Conservation (phyloP, 176 grass and related monocot species). For the Saccharum spontaneum region DNA sequence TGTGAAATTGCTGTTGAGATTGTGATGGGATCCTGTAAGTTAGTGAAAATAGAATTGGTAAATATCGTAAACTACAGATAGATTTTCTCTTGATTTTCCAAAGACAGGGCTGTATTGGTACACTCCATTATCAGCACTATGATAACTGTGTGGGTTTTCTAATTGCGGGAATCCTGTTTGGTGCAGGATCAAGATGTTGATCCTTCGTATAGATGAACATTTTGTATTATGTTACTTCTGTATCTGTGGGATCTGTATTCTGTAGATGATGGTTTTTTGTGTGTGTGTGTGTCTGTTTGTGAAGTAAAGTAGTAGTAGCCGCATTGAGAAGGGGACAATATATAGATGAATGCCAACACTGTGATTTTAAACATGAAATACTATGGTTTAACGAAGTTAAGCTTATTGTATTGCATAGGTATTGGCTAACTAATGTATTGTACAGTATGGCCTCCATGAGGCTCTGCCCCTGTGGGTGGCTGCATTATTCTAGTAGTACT, state of each 20-base stretch:
- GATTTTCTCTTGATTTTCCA: not conserved
- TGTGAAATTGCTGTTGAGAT: not conserved
- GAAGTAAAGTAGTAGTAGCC: not conserved
- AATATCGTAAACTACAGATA: not conserved
- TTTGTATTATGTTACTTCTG: not conserved
- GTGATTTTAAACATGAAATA: not conserved
- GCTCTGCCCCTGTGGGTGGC: not conserved
- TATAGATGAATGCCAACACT: not conserved
- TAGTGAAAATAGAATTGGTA: not conserved
- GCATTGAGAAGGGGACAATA: not conserved
- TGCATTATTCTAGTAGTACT: not conserved
- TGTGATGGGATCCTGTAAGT: not conserved
- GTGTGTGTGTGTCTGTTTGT: not conserved
- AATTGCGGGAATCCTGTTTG: not conserved
- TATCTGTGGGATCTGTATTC: not conserved
- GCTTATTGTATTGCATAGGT: not conserved
- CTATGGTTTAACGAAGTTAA: not conserved
- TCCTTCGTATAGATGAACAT: not conserved
- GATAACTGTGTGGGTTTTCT: not conserved
- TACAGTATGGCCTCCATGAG: not conserved
- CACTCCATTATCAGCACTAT: not conserved
- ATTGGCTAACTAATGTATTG: not conserved
- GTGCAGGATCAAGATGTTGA: not conserved
- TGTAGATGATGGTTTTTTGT: not conserved
- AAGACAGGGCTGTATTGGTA: not conserved